These are phyloP conservation scores for Ampelocalamus luodianensis DNA, from an alignment of 176 grass and related monocot genomes.

Conservation along the genomic window DNA sequence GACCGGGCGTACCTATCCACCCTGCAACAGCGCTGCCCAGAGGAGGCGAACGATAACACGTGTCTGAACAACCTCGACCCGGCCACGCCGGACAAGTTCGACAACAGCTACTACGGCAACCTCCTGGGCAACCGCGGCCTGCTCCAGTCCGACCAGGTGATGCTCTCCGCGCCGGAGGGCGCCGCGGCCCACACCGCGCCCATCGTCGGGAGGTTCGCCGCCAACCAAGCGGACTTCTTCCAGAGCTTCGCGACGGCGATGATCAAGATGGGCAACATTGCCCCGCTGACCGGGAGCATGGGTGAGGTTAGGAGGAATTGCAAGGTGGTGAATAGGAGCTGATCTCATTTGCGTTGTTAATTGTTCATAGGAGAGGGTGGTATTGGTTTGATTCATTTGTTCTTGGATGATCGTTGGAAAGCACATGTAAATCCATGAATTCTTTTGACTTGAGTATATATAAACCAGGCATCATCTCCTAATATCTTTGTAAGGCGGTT, in stretches of 20 bases:
- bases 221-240: conserved; percentile 65
- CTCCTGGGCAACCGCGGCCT: conserved; percentile 53
- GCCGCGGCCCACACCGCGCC: conserved; percentile 47
- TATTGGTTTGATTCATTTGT: too few relatives aligned
- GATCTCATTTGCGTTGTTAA: too few relatives aligned
- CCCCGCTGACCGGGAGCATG: too few relatives aligned
- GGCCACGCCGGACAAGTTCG: conserved; percentile 62
- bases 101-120: conserved; percentile 71
- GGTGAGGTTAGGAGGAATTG: too few relatives aligned
- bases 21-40: conserved; percentile 56
- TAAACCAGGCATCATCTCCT: too few relatives aligned
- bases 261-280: too few relatives aligned
- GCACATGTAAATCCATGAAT: too few relatives aligned
- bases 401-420: too few relatives aligned
- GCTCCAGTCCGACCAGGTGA: conserved; percentile 71
- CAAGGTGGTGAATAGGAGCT: too few relatives aligned
- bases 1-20: conserved; percentile 42
- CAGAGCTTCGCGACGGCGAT: conserved; percentile 62
- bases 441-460: too few relatives aligned
- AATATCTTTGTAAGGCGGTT: too few relatives aligned
- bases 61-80: conserved; percentile 65
- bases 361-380: too few relatives aligned
- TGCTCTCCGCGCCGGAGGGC: conserved; percentile 50
- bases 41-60: not conserved
- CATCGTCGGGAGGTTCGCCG: conserved; percentile 52